Percentiles rank a stretch among this genome's conserved stretches.
These are phyloP conservation scores for Oxalis stricta DNA, from an alignment of 441 rosid species.

Conservation along the genomic window DNA sequence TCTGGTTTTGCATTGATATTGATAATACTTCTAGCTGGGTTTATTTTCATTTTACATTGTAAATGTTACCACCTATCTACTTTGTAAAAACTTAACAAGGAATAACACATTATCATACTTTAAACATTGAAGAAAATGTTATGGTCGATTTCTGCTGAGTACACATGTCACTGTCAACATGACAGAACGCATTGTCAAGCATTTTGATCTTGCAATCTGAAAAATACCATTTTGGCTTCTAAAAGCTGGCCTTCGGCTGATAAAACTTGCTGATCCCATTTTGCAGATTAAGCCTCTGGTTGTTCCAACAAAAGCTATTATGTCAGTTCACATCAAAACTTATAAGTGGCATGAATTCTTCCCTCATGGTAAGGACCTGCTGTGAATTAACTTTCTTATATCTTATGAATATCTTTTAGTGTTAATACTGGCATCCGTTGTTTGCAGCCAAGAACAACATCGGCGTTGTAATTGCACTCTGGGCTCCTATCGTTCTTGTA, in stretches of 20 bases:
- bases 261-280: not conserved
- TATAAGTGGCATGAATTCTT: conserved; percentile 73
- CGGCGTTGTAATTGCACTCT: conserved; percentile 53
- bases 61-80: too few relatives aligned
- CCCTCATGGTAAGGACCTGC: conserved; percentile 44
- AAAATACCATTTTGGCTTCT: not conserved
- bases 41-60: too few relatives aligned
- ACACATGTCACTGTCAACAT: too few relatives aligned
- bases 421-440: not conserved
- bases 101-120: too few relatives aligned
- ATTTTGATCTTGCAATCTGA: too few relatives aligned
- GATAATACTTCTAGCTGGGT: too few relatives aligned
- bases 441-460: conserved; percentile 52
- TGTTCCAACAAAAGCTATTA: conserved; percentile 42
- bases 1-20: too few relatives aligned
- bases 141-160: too few relatives aligned
- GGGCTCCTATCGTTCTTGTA: conserved; percentile 67
- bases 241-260: not conserved
- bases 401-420: conserved; percentile 1
- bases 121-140: too few relatives aligned
- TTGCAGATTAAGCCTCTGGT: conserved; percentile 64
- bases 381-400: conserved; percentile 1
- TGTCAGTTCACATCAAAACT: conserved; percentile 25
- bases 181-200: too few relatives aligned
- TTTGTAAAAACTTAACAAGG: too few relatives aligned